Base-by-base conservation (phyloP, 208 protist species). In the Leishmania tarentolae region DNA sequence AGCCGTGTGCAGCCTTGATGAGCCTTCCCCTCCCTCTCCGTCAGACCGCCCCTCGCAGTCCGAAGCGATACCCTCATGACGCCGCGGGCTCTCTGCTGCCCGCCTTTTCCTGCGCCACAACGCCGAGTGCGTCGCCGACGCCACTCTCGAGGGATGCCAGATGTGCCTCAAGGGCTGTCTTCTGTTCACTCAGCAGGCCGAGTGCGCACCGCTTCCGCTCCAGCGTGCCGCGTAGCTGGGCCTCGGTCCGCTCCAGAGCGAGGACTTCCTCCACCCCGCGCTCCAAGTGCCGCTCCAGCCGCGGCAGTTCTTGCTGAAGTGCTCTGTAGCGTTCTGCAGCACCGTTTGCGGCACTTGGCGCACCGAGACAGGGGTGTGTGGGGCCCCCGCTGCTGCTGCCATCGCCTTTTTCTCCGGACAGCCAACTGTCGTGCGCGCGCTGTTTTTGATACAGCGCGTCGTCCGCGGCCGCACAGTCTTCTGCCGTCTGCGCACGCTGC, bases 201-300 rank as follows among this genome's bases (percentile, higher is more conserved):
- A 83, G 78, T 5, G 46, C 68, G 19, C n/a, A 21, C 57, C 24
- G 47, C 31, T 69, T 59, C 53, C 57, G 24, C 35, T 46, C 59
- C 40, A 87, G 63, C 7, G 44, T 21, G 53, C 24, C 47, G 0
- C 44, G 56, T 28, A 83, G 46, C 21, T 46, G 44, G 24, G 40
- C 56, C 19, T 74, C 52, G 19, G 66, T 42, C 52, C 59, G 28
- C 69, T 86, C 57, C 42, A 80, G 57, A 3, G 76, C 65, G 21
- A 44, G 9, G 4, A 50, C 40, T n/a, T 83, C 75, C 24, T 63
- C 78, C 46, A 84, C 75, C 0, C 63, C 21, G 7, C 40, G 56
- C 31, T 42, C 31, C 53, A 71, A 69, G 50, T 83, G 61, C 31
- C 57, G 68, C 37, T 85, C 28, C 57, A 89, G 52, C 70, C 53